Conservation (phyloP, 2,329 filamentous ascomycete species). For the Gaeumannomyces tritici region DNA sequence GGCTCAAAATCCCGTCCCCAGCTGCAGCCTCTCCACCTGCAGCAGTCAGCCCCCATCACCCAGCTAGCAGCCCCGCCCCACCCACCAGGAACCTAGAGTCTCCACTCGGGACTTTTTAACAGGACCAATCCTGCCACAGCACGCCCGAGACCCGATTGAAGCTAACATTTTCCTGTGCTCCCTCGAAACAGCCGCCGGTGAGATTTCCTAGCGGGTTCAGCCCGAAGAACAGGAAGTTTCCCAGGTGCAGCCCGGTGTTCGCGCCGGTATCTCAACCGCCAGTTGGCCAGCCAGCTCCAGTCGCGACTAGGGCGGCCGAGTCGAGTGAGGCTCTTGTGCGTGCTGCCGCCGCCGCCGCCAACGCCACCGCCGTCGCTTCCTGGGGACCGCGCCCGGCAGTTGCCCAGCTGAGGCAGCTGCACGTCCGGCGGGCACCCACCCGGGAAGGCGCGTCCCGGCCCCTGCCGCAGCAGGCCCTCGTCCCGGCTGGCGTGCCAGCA, state of each 20-base stretch:
- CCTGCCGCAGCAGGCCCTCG: not conserved
- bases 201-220: not conserved
- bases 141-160: not conserved
- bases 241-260: not conserved
- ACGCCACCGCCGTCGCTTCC: too few species aligned
- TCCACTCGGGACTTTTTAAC: not conserved
- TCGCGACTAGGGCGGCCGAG: too few species aligned
- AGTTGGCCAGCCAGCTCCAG: not conserved
- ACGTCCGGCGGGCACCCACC: not conserved
- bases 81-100: not conserved
- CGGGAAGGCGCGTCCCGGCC: not conserved
- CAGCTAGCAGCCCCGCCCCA: too few species aligned
- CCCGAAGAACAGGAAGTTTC: not conserved
- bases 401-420: not conserved
- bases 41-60: not conserved
- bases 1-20: too few species aligned
- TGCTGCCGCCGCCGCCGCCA: not conserved
- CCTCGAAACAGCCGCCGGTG: not conserved
- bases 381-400: not conserved
- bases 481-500: too few species aligned
- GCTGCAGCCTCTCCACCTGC: too few species aligned
- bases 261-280: too few species aligned
- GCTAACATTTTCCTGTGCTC: not conserved
- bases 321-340: not conserved
- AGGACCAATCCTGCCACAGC: not conserved